Base-by-base conservation (phyloP, 768 basidiomycete genomes). In the Amanita thiersii region DNA sequence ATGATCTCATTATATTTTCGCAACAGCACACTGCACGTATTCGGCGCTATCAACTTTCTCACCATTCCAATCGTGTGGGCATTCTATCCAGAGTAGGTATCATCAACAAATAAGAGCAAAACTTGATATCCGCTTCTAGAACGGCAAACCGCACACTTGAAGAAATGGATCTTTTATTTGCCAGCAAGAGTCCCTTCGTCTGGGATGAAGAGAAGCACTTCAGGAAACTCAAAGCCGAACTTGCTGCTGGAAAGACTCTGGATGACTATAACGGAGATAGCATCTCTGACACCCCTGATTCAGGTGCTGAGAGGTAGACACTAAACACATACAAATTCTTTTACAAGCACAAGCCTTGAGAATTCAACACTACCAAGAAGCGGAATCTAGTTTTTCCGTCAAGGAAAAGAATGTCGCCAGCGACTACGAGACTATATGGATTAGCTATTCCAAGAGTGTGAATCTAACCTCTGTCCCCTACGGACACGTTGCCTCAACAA, bases 111-210 rank as follows among this genome's bases (percentile, higher is more conserved):
- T 14, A 20, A 21, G 21, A 12, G 10, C 30, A 11, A 33, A 15
- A 5, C n/a, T 10, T 28, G 8, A 10, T 39, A 6, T 5, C 23
- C 31, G 11, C 28, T 21, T 38, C 15, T 20, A 56, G 55, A 31
- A 56, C 55, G 14, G 65, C 68, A 17, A 68, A 68, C 46, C 54
- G 66, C 20, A 68, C 68, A 6, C 55, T 68, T 3, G 68, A 69
- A 49, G 68, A 69, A 52, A 66, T 69, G 58, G 65, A 68, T 47
- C 54, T 66, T 17, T 54, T 69, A 37, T 69, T 68, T 47, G 63
- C 65, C 37, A 64, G 65, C 50, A 58, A 63, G 37, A 68, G 66
- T 47, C 66, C 65, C 12, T 67, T 59, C 46, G 64, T 65, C n/a
- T 69, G 66, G 66, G 61, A 68, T 39, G 63, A 65, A 48, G 66